Percentiles rank a stretch among this genome's conserved stretches.
Conservation (phyloP, 225 moss, liverwort and hornwort genomes). For the Marchantia paleacea region DNA sequence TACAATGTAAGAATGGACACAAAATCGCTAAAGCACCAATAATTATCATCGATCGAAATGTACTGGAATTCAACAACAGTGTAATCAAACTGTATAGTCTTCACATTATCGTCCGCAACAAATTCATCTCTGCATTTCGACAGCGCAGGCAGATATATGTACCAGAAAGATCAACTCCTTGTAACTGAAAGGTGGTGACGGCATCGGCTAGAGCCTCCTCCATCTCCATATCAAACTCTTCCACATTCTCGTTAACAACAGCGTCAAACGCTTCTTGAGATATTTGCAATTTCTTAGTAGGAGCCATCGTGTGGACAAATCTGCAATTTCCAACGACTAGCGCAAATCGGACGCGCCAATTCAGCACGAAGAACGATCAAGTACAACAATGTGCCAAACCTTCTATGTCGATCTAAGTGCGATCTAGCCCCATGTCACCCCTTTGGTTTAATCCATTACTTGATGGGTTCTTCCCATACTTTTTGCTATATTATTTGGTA, state of each 20-base stretch:
- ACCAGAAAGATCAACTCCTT: conserved; percentile 91
- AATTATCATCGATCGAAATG: too few species aligned
- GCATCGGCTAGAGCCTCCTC: conserved; percentile 80
- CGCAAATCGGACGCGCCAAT: too few species aligned
- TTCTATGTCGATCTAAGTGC: too few species aligned
- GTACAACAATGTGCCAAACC: too few species aligned
- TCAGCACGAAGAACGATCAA: too few species aligned
- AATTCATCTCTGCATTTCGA: neutral
- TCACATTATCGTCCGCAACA: neutral
- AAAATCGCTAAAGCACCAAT: too few species aligned
- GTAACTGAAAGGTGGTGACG: conserved; percentile 66
- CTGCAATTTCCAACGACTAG: too few species aligned
- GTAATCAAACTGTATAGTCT: neutral
- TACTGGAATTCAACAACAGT: neutral
- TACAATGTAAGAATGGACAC: too few species aligned
- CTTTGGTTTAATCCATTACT: too few species aligned
- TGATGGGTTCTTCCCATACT: too few species aligned
- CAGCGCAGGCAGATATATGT: neutral
- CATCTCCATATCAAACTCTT: conserved; percentile 86
- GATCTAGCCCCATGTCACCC: too few species aligned
- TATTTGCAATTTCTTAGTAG: conserved; percentile 54
- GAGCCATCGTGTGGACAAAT: conserved; percentile 40
- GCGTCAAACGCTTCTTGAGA: conserved; percentile 83
- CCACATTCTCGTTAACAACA: conserved; percentile 86
- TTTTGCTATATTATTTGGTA: too few species aligned